Evolutionary conservation across 2,329 filamentous ascomycete species (phyloP), one percentile per base, ranked within the genome.

Genomic region (Neoscytalidium dimidiatum): DNA sequence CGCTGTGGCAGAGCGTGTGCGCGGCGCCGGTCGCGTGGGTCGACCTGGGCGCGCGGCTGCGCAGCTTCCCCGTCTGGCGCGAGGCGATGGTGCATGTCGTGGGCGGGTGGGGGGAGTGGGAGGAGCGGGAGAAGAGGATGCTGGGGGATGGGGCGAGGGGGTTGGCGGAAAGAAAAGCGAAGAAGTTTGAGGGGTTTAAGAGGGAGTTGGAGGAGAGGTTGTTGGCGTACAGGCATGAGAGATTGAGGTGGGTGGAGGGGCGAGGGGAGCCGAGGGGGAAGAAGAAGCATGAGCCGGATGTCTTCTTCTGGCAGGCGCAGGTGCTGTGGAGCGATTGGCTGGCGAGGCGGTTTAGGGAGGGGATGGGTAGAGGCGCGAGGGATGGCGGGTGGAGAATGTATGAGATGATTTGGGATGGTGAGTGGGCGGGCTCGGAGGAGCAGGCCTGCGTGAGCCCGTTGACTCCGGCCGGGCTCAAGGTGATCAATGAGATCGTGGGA

Each of bases 241-340:
- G 67, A 1, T 29, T 70, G n/a, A 73, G 74, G 58, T 74, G 72
- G 19, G 67, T 68, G 0, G 70, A 71, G 6, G 69, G 68, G 11
- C 67, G 75, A 3, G 69, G 71, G 0, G 72, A 80, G 11, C 74
- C 77, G 61, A 76, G 74, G 61, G 79, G 81, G 35, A 77, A 79
- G 49, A 33, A 53, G 14, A 73, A 74, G 17, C 85, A 84, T 67
- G 72, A 75, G 21, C 80, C 77, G 65, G 80, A 85, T 66, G 81
- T 85, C 66, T 77, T 84, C 66, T 75, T 80, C 67, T 85, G 83
- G 83, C 82, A 84, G 72, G 79, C 78, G 3, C 72, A 84, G 7
- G 70, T 69, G 7, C 78, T 82, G 58, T 80, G 83, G 70, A 79
- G 80, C 0, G 80, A 85, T 69, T 84, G 80, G 78, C 69, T 83